phyloP scores from a whole-genome alignment of 1,284 basidiomycete genomes.

The Ceratobasidium sp. region DNA sequence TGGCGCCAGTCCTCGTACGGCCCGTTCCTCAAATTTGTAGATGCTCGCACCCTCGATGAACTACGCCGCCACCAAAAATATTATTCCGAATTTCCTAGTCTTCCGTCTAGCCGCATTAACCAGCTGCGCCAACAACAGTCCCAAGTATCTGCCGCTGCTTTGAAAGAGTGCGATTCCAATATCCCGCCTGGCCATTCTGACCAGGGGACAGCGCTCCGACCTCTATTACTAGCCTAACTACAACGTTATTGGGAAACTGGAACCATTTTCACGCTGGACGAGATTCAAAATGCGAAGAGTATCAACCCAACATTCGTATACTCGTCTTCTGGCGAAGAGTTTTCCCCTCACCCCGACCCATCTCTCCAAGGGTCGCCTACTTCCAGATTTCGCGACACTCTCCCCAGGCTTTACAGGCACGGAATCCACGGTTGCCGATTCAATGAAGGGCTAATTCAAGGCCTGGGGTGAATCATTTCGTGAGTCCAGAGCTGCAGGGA shows the following conservation, averaged over 20 bases:
- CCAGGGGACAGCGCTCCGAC: neutral
- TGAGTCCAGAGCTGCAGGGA: neutral
- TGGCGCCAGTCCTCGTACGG: too few relatives aligned
- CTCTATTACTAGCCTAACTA: neutral
- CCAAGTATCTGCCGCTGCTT: neutral
- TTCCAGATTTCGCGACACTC: neutral
- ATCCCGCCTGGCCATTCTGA: neutral
- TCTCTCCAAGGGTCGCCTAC: conserved; percentile 7
- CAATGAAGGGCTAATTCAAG: neutral
- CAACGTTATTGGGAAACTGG: conserved; percentile 21
- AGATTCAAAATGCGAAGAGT: neutral
- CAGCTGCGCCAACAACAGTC: neutral
- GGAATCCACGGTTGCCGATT: neutral
- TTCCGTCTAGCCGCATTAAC: neutral
- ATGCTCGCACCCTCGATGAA: neutral
- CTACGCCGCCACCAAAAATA: neutral
- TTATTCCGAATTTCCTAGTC: neutral
- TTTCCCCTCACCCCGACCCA: neutral
- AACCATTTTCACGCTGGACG: neutral
- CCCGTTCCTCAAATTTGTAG: conserved; percentile 10
- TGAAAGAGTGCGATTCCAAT: neutral
- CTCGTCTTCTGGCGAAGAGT: conserved; percentile 3
- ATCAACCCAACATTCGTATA: conserved; percentile 21
- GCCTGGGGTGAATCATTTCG: conserved; percentile 11
- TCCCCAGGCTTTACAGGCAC: too few relatives aligned